A percentile compares a stretch with the other conserved stretches of the same genome.
phyloP scores from a whole-genome alignment of 1,284 basidiomycete species.

The Termitomyces sp. region DNA sequence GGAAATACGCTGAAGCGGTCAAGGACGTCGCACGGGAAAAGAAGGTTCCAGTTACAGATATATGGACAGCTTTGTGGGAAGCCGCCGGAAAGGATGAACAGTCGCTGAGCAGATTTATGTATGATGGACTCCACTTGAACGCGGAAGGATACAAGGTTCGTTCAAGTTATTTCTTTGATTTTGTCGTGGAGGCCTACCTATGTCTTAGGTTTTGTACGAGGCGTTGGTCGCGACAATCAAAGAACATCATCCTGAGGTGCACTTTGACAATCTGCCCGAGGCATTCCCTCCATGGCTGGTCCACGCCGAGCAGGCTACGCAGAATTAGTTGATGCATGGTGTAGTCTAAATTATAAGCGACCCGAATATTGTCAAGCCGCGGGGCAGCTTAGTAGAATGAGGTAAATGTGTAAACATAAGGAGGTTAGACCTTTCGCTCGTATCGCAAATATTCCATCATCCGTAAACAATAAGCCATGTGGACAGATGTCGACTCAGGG shows the following conservation, averaged over 20 bases:
- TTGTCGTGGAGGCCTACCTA: background rate
- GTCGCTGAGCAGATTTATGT: conserved; percentile 45
- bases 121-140: conserved; percentile 78
- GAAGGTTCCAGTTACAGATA: conserved; percentile 60
- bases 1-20: conserved; percentile 66
- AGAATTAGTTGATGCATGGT: background rate
- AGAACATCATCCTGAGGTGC: conserved; percentile 62
- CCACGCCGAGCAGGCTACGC: conserved; percentile 1
- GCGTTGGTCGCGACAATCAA: conserved; percentile 55
- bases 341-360: background rate
- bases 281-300: conserved; percentile 46
- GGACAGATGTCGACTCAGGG: too few species aligned
- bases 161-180: conserved; percentile 7
- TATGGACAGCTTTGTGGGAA: conserved; percentile 65
- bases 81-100: conserved; percentile 56
- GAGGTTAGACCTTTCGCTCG: background rate
- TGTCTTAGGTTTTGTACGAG: conserved; percentile 58
- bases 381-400: background rate
- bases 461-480: background rate
- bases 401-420: conserved; percentile 2
- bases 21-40: conserved; percentile 52
- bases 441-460: background rate
- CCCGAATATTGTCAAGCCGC: background rate
- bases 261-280: conserved; percentile 51
- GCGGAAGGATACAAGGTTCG: conserved; percentile 64